Base-by-base conservation (phyloP, 2,329 filamentous ascomycete genomes). In the Alternaria angustiovoidea region DNA sequence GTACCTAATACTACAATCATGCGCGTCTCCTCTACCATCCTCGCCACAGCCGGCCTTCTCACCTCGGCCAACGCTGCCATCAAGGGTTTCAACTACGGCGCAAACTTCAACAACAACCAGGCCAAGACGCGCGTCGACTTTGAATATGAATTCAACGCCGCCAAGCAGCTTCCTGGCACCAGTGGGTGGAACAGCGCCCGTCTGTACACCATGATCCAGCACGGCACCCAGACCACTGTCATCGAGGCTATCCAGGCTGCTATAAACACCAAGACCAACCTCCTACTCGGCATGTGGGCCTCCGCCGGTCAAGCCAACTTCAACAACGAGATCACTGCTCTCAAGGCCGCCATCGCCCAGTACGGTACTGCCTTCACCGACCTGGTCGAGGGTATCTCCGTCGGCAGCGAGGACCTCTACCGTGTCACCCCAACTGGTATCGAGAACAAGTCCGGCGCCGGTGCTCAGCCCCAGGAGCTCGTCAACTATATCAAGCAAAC, bases 221-320 rank as follows among this genome's bases (percentile, higher is more conserved):
- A 80, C 26, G 88, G 87, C 65, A 89, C 89, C 6, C 79, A 85
- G 65, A 89, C 85, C 79, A 84, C 84, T 30, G 84, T 88, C 69
- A 93, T 91, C 72, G 82, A 85, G 41, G 91, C 73, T 66, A 92
- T 97, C 64, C 90, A 90, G 42, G 93, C 93, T 43, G 93, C 93
- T 71, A 93, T 96, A 79, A 86, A 85, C 68, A 92, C 92, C 72
- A 86, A 92, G 70, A 96, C 92, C 2, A 85, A 85, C 43, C 85
- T 97, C 26, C 86, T 97, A 11, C 87, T 97, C 12, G 93, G 93
- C 67, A 82, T 97, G 51, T 97, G 93, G 93, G 87, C 88, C 9
- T 94, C 92, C 0, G 90, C 84, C 41, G 89, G 89, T 16, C 81
- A 86, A 55, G 82, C 79, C 5, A 77, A 76, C 22, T 89, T 96